Evolutionary conservation across 2,329 filamentous ascomycete species (phyloP), one percentile per base, ranked within the genome.

Genomic region (Aspergillus oerlinghausenensis): DNA sequence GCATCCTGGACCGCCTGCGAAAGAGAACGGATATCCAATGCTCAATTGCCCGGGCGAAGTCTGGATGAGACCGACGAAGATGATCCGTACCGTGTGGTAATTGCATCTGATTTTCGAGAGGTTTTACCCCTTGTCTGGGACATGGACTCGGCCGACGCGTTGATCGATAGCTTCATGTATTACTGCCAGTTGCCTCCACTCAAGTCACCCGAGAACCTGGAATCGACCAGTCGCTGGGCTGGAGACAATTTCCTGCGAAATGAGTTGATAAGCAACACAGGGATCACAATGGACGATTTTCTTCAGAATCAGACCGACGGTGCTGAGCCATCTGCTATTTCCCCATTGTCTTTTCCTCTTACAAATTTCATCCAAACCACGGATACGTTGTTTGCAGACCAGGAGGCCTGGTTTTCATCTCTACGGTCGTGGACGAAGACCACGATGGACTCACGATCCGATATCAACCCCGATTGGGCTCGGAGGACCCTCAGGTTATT

Each of bases 21-120:
- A 67, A 68, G 71, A n/a, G 71, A 76, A 10, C 76, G 75, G 28
- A 76, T 77, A 1, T 60, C 67, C 14, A 73, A 75, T 45, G 79
- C 87, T 8, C 78, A 76, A 43, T 76, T 86, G 55, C 90, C 92
- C 5, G 89, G 89, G 17, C 84, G 89, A 50, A 88, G 88, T 0
- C 78, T 88, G 58, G 91, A 97, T 68, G 86, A 91, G 26, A 81
- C 84, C 1, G 83, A 82, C 17, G 88, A 90, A 61, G 88, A 92
- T 57, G 93, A 97, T 66, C 89, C 91, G 0, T 96, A 89, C 63
- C 83, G 92, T 38, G 84, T 94, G 3, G 83, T 96, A 49, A 83
- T 97, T 67, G 92, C 87, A 63, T 83, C 85, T 0, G 94, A 97
- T 69, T 78, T 97, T 21, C 76, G 84, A 59, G 79, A 83, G 0